Conservation (phyloP, 2,329 filamentous ascomycete species). For the Cordyceps fumosorosea region DNA sequence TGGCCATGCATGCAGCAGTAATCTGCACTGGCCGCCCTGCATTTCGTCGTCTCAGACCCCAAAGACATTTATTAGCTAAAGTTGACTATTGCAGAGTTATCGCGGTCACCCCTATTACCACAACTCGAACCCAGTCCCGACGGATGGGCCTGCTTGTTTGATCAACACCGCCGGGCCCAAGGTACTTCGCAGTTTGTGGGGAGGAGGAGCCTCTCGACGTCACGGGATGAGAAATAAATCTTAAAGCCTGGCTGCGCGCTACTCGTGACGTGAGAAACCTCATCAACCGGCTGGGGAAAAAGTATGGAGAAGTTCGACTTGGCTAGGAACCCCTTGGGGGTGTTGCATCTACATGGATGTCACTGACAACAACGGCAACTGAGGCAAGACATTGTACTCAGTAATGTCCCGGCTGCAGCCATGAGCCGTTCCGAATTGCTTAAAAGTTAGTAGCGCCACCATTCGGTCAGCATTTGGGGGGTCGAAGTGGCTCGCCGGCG, state of each 20-base stretch:
- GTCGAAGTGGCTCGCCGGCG: not conserved
- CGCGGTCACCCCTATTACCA: too few relatives aligned
- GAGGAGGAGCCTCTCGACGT: not conserved
- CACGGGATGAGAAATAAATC: slow-evolving; percentile 8
- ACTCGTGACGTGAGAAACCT: not conserved
- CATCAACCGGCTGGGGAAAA: slow-evolving; percentile 1
- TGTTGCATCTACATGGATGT: not conserved
- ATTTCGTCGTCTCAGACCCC: too few relatives aligned
- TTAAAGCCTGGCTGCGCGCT: not conserved
- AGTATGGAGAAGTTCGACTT: not conserved
- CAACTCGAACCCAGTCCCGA: not conserved
- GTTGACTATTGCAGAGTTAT: too few relatives aligned
- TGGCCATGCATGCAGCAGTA: not conserved
- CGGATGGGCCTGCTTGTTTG: not conserved
- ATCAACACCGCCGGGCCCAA: not conserved
- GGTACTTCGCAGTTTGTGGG: not conserved
- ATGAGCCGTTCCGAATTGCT: not conserved
- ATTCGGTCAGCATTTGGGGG: not conserved
- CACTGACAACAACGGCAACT: not conserved
- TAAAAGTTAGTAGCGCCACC: not conserved
- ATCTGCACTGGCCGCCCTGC: not conserved
- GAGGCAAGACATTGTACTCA: not conserved
- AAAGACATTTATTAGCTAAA: too few relatives aligned
- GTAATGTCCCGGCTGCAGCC: not conserved
- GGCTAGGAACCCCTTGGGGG: not conserved